Evolutionary conservation across 352 stramenopile species (phyloP), one percentile per base, ranked within the genome.

Genomic region (Globisporangium barbulae): DNA sequence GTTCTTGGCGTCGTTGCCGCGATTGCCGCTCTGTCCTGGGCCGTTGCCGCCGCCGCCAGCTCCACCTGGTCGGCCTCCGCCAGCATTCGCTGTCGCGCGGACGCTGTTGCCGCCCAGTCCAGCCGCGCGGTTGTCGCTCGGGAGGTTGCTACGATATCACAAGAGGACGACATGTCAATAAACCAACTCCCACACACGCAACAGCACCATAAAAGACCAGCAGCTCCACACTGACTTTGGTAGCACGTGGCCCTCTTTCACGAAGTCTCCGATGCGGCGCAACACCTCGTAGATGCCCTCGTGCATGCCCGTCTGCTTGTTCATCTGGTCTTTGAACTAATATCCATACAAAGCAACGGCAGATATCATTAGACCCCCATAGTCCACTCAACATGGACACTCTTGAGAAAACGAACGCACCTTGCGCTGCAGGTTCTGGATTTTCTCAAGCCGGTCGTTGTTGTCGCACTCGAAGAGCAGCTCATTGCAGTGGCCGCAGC

Each of bases 321-420:
- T 96, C 81, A 96, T 92, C 64, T 96, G 88, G 50, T 93, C 82
- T 66, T 93, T 93, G 60, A 94, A 93, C 81, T 90, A 22, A 61
- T 10, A 63, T 25, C 31, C 5, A 55, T 12, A 44, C 42, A 39
- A 12, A n/a, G 22, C 28, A 65, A 13, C 53, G 25, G 17, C 13
- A 19, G 21, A 37, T 22, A n/a, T 17, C 39, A 30, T 31, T 5
- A 55, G 25, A 47, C n/a, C 17, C 21, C 19, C 31, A 44, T 52
- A 13, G 13, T 33, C 2, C 28, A 41, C 19, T 22, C 19, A 1
- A 15, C 1, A 53, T 48, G 25, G 21, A 8, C 6, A 54, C 48
- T 15, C 15, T 21, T 22, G 25, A 28, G 25, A 28, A n/a, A 35
- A 5, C 15, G 2, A 12, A 25, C 45, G 30, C 55, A 90, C 81